Evolutionary conservation across 1,139 yeast genomes (phyloP).

Genomic region (Pichia sp.): DNA sequence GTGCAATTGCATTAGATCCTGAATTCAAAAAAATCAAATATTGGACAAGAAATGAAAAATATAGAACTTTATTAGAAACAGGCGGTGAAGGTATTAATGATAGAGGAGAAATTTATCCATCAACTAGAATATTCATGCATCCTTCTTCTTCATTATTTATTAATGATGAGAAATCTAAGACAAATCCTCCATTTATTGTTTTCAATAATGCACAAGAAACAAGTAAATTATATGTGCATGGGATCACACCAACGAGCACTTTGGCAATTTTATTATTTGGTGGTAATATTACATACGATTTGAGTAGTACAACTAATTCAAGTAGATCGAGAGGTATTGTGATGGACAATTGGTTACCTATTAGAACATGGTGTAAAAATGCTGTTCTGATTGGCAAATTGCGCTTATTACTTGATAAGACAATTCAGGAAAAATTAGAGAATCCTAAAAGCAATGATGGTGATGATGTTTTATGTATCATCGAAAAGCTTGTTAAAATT

Average conservation of each 20-base stretch:
- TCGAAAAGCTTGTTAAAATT: conserved; percentile 28
- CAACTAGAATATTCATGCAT: conserved; percentile 69
- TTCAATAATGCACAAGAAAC: conserved; percentile 57
- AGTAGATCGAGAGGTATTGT: conserved; percentile 56
- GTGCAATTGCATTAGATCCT: conserved; percentile 77
- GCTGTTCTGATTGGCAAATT: conserved; percentile 77
- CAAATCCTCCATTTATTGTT: conserved; percentile 38
- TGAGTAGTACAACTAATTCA: conserved; percentile 35
- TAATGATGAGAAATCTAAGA: conserved; percentile 18
- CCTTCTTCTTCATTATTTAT: conserved; percentile 70
- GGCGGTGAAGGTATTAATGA: background rate
- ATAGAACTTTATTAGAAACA: conserved; percentile 12
- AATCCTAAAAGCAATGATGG: conserved; percentile 31
- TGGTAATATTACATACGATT: conserved; percentile 66
- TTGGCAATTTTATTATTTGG: conserved; percentile 73
- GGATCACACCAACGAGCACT: conserved; percentile 71
- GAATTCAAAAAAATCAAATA: conserved; percentile 69
- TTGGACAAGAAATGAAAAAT: conserved; percentile 57
- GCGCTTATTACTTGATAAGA: conserved; percentile 56
- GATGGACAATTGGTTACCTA: conserved; percentile 73
- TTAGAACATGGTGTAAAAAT: conserved; percentile 89
- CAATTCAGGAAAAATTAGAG: conserved; percentile 54
- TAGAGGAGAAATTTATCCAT: conserved; percentile 36
- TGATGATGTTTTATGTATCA: conserved; percentile 30
- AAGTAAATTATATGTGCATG: conserved; percentile 61